Conservation (phyloP, 306 rosid species). For the Luffa aegyptiaca region DNA sequence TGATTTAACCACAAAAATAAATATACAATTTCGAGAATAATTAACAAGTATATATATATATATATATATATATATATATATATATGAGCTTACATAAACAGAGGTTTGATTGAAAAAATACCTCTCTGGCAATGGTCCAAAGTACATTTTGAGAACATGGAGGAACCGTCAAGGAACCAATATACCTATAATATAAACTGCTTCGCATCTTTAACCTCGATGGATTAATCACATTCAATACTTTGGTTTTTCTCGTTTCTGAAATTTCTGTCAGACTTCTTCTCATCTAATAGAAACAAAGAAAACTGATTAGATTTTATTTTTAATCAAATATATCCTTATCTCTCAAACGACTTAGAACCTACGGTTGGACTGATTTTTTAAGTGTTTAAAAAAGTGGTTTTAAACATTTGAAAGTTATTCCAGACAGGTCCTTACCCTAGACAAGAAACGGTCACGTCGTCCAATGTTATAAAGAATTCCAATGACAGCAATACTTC, state of each 20-base stretch:
- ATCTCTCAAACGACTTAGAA: no score
- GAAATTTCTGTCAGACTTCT: slow-evolving; percentile 22
- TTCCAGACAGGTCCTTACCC: slow-evolving; percentile 19
- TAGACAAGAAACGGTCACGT: slow-evolving; percentile 40
- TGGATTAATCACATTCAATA: slow-evolving; percentile 35
- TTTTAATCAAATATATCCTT: no score
- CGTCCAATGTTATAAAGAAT: slow-evolving; percentile 36
- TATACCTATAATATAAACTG: slow-evolving; percentile 40
- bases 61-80: no score
- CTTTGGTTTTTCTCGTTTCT: background rate
- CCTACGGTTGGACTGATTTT: no score
- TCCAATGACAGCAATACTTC: slow-evolving; percentile 45
- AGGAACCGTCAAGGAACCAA: slow-evolving; percentile 74
- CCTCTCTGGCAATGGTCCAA: slow-evolving; percentile 45
- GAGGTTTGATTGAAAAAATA: background rate
- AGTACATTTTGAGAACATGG: slow-evolving; percentile 50
- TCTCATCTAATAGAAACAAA: slow-evolving; percentile 20
- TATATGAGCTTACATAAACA: background rate
- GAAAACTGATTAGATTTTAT: no score
- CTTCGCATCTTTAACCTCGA: slow-evolving; percentile 10
- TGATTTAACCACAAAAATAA: background rate
- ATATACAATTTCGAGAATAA: background rate
- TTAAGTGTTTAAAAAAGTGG: no score
- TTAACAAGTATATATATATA: no score
- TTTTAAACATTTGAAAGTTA: no score